These are phyloP conservation scores for Backusella sp. DNA, from an alignment of 192 early-diverging fungal genomes.

Conservation along the genomic window DNA sequence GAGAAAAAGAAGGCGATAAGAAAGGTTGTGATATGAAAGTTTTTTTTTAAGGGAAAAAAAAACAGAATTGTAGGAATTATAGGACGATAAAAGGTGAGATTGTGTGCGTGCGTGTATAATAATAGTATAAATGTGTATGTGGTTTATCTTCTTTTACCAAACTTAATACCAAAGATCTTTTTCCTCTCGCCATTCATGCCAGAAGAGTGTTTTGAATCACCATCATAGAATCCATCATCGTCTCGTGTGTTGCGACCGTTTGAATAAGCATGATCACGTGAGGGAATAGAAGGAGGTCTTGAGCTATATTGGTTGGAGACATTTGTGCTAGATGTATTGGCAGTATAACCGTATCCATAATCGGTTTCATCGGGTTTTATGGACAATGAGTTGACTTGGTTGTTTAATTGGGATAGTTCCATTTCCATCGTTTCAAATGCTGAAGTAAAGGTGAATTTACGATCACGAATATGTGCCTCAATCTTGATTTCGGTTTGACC, in stretches of 20 bases:
- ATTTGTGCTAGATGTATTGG: background rate
- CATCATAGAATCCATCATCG: conserved; percentile 26
- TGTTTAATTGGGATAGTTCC: conserved; percentile 1
- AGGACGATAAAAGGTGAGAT: background rate
- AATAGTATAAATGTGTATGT: background rate
- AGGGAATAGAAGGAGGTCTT: conserved; percentile 18
- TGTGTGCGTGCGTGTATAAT: background rate
- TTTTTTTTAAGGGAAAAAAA: background rate
- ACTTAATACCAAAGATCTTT: conserved; percentile 28
- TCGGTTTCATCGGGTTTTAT: conserved; percentile 8
- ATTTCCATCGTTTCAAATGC: conserved; percentile 24
- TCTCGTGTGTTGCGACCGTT: conserved; percentile 12
- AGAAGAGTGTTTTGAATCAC: conserved; percentile 26
- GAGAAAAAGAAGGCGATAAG: background rate
- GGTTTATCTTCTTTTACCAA: conserved; percentile 14
- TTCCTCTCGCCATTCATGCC: background rate
- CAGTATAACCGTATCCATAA: background rate
- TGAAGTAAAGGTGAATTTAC: conserved; percentile 42
- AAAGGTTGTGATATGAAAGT: background rate
- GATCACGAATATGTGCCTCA: conserved; percentile 42
- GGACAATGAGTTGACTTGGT: background rate
- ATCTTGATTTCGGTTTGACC: conserved; percentile 55
- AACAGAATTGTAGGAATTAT: background rate
- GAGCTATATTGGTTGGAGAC: background rate
- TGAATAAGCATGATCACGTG: conserved; percentile 22